Percentiles rank a stretch among this genome's conserved stretches.
phyloP scores from a whole-genome alignment of 192 early-diverging fungal species.

The Entomortierella chlamydospora region DNA sequence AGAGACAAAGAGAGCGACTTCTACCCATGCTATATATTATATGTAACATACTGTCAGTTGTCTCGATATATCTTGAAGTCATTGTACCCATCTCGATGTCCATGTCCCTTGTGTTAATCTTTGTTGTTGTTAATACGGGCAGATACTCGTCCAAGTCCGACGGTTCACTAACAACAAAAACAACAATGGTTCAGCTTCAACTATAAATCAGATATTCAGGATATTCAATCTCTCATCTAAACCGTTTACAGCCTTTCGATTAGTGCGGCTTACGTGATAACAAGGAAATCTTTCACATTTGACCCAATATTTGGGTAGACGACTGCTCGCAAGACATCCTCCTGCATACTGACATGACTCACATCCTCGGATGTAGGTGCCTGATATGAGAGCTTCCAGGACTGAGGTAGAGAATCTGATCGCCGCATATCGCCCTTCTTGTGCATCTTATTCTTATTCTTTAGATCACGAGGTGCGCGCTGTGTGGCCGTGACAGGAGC shows the following conservation, averaged over 20 bases:
- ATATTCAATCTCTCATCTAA: no score
- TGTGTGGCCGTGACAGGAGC: not conserved
- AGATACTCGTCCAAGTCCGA: slow-evolving; percentile 45
- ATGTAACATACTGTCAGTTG: slow-evolving; percentile 17
- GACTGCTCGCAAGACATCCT: not conserved
- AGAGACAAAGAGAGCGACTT: not conserved
- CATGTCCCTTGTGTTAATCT: slow-evolving; percentile 3
- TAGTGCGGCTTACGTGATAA: slow-evolving; percentile 19
- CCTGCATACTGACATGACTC: slow-evolving; percentile 34
- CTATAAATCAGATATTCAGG: no score
- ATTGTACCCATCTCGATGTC: slow-evolving; percentile 20
- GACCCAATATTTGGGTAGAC: slow-evolving; percentile 25
- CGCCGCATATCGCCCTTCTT: slow-evolving; percentile 33
- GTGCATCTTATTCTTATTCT: not conserved
- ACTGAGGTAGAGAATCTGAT: not conserved
- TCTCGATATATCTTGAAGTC: slow-evolving; percentile 16
- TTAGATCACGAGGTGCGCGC: not conserved
- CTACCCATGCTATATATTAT: no score
- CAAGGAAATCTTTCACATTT: slow-evolving; percentile 25
- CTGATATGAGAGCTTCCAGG: slow-evolving; percentile 28
- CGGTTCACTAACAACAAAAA: slow-evolving; percentile 3
- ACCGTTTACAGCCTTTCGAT: not conserved
- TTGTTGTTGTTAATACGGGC: slow-evolving; percentile 19
- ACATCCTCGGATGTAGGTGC: slow-evolving; percentile 33
- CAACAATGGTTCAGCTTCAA: no score